Conservation (phyloP, 208 protist species). For the Endotrypanum monterogeii region DNA sequence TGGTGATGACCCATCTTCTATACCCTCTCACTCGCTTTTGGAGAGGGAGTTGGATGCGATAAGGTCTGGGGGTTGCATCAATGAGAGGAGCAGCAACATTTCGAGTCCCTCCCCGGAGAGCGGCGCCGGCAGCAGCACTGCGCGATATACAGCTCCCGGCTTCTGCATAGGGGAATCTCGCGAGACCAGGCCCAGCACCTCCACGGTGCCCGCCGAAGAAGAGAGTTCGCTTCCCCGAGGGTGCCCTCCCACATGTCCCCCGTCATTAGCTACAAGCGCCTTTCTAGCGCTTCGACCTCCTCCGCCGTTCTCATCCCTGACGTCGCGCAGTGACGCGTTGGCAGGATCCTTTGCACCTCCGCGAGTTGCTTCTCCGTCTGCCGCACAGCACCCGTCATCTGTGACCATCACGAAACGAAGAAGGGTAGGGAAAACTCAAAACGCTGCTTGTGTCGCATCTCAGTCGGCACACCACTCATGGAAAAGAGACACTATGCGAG, state of each 20-base stretch:
- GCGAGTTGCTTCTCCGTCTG: not conserved
- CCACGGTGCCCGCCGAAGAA: not conserved
- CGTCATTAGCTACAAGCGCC: too few relatives aligned
- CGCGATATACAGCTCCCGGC: not conserved
- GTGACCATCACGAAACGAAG: not conserved
- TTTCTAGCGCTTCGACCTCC: conserved; percentile 1
- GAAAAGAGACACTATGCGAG: conserved; percentile 10
- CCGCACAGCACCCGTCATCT: not conserved
- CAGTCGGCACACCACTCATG: not conserved
- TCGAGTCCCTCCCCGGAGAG: not conserved
- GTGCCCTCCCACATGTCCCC: not conserved
- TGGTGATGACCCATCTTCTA: not conserved
- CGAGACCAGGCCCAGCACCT: not conserved
- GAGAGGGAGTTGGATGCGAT: conserved; percentile 26
- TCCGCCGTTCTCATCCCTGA: conserved; percentile 4
- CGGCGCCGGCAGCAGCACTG: not conserved
- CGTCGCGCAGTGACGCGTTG: too few relatives aligned
- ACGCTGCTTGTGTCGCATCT: not conserved
- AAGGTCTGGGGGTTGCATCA: not conserved
- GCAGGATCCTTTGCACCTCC: not conserved
- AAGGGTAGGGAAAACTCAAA: not conserved
- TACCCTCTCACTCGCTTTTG: conserved; percentile 4
- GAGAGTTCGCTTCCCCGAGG: not conserved
- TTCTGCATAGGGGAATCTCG: not conserved
- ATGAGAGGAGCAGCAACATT: not conserved